Evolutionary conservation across 768 basidiomycete species (phyloP).

Genomic region (Amanita muscaria): DNA sequence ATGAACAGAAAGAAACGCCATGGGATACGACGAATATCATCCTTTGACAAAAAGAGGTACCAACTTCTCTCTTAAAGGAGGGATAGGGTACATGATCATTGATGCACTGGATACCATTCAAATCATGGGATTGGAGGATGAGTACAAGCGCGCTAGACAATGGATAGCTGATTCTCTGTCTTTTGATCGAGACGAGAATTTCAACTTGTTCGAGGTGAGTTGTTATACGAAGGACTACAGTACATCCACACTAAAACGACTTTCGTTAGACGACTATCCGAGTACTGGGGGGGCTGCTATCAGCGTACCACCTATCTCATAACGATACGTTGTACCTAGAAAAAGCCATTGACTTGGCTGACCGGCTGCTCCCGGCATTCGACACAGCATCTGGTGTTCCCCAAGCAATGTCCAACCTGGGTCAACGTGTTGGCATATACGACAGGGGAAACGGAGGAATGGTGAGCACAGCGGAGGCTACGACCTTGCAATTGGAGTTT

Average conservation of each 20-base stretch:
- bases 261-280: slow-evolving; percentile 85
- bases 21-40: slow-evolving; percentile 90
- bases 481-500: slow-evolving; percentile 85
- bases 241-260: too few relatives aligned
- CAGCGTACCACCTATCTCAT: slow-evolving; percentile 75
- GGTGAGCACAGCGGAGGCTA: slow-evolving; percentile 77
- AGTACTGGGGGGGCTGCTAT: slow-evolving; percentile 82
- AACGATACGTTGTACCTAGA: slow-evolving; percentile 66
- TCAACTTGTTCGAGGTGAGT: slow-evolving; percentile 85
- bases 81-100: slow-evolving; percentile 85
- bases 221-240: too few relatives aligned
- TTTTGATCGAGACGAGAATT: slow-evolving; percentile 75
- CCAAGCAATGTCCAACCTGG: slow-evolving; percentile 67
- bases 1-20: slow-evolving; percentile 74
- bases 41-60: slow-evolving; percentile 68
- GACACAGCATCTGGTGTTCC: slow-evolving; percentile 80
- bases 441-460: slow-evolving; percentile 51
- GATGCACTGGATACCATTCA: slow-evolving; percentile 88
- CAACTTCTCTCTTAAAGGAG: slow-evolving; percentile 69
- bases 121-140: slow-evolving; percentile 75
- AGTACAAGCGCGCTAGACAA: slow-evolving; percentile 68
- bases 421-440: slow-evolving; percentile 45
- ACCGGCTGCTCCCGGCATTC: slow-evolving; percentile 77
- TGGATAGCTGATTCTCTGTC: slow-evolving; percentile 68
- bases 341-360: slow-evolving; percentile 74